A percentile compares a stretch with the other conserved stretches of the same genome.
These are phyloP conservation scores for Wickerhamiella azyma DNA, from an alignment of 805 yeast species.

Conservation along the genomic window DNA sequence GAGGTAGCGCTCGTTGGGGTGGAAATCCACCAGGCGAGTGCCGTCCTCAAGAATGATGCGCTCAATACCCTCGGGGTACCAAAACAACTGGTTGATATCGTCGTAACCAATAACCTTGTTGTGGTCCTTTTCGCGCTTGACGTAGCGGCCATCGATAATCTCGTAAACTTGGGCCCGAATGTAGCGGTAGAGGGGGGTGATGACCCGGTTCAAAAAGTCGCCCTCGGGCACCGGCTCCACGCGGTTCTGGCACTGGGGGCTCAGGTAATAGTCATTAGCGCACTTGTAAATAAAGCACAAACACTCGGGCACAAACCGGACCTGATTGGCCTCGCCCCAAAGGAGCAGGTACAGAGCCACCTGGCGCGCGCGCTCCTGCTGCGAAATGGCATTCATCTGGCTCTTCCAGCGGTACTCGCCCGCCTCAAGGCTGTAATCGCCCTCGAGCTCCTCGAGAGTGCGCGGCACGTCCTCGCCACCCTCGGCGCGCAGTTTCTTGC, in stretches of 20 bases:
- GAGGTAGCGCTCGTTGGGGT: slow-evolving; percentile 77
- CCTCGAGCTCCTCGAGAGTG: slow-evolving; percentile 52
- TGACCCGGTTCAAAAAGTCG: slow-evolving; percentile 78
- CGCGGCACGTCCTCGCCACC: slow-evolving; percentile 43
- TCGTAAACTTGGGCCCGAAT: slow-evolving; percentile 58
- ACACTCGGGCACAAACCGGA: slow-evolving; percentile 83
- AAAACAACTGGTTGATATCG: slow-evolving; percentile 95
- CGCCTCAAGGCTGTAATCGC: slow-evolving; percentile 52
- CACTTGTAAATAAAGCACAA: slow-evolving; percentile 91
- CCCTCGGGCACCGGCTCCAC: slow-evolving; percentile 35
- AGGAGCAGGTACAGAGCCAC: slow-evolving; percentile 47
- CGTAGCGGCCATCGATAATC: slow-evolving; percentile 38
- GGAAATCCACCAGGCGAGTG: slow-evolving; percentile 77
- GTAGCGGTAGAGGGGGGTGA: slow-evolving; percentile 73
- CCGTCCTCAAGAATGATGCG: slow-evolving; percentile 87
- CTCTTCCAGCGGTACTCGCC: slow-evolving; percentile 74
- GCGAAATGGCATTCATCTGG: slow-evolving; percentile 41
- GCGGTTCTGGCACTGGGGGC: slow-evolving; percentile 81
- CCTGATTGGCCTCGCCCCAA: slow-evolving; percentile 76
- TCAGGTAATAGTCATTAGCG: slow-evolving; percentile 76
- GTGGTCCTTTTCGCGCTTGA: slow-evolving; percentile 59
- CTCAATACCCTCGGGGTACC: slow-evolving; percentile 99
- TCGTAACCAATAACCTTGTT: slow-evolving; percentile 62
- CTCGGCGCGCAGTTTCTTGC: slow-evolving; percentile 29
- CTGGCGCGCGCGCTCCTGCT: slow-evolving; percentile 49